Percentiles rank a stretch among this genome's conserved stretches.
Conservation (phyloP, 192 early-diverging fungal species). For the Coemansia sp. region DNA sequence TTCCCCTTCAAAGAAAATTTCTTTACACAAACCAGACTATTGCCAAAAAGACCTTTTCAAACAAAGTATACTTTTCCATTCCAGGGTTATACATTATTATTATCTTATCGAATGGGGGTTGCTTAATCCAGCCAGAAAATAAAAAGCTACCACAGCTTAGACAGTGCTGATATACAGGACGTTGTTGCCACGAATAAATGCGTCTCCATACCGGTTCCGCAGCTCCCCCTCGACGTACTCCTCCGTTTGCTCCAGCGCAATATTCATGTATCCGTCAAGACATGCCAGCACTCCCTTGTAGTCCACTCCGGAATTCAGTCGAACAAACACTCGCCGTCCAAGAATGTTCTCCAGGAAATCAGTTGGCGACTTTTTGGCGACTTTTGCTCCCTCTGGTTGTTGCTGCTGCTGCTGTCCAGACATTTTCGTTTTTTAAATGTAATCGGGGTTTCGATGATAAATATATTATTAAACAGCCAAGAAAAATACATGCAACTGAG, state of each 20-base stretch:
- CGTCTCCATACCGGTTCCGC: constrained; percentile 92
- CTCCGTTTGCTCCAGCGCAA: constrained; percentile 93
- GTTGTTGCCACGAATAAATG: constrained; percentile 97
- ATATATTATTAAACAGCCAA: too few relatives aligned
- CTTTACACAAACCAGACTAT: too few relatives aligned
- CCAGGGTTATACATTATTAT: too few relatives aligned
- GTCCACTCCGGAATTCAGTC: constrained; percentile 94
- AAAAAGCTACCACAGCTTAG: constrained; percentile 20
- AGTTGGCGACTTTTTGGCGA: constrained; percentile 66
- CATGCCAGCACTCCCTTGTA: constrained; percentile 91
- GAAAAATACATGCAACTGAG: too few relatives aligned
- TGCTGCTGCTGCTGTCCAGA: constrained; percentile 13
- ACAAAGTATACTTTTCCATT: too few relatives aligned
- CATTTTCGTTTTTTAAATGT: constrained; percentile 1
- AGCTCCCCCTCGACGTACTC: constrained; percentile 94
- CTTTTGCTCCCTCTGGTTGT: constrained; percentile 2
- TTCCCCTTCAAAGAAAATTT: too few relatives aligned
- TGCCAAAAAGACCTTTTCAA: too few relatives aligned
- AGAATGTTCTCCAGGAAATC: constrained; percentile 89
- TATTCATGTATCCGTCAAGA: constrained; percentile 97
- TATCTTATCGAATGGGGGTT: too few relatives aligned
- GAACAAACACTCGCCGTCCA: constrained; percentile 84
- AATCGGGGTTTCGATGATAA: too few relatives aligned
- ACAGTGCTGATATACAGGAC: constrained; percentile 67
- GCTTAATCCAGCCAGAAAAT: constrained; percentile 1